phyloP scores from a whole-genome alignment of 2,329 filamentous ascomycete species.

The Colletotrichum eleusines region DNA sequence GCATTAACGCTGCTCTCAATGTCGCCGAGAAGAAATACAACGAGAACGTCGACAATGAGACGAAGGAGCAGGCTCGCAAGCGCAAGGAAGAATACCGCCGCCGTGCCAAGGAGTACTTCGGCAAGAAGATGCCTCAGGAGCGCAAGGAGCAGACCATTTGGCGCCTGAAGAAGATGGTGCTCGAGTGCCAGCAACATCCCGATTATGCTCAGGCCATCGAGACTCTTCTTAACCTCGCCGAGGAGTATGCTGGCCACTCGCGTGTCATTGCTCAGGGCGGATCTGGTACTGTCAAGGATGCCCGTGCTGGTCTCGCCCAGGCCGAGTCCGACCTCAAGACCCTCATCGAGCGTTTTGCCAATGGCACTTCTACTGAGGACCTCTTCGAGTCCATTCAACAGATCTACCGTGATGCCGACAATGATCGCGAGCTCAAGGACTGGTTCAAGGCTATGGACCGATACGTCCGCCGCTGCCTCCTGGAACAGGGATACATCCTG shows the following conservation, averaged over 20 bases:
- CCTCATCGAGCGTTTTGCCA: slow-evolving; percentile 94
- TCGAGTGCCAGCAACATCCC: slow-evolving; percentile 94
- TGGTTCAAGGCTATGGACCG: slow-evolving; percentile 87
- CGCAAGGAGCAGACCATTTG: slow-evolving; percentile 92
- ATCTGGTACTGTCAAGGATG: slow-evolving; percentile 77
- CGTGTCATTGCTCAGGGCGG: slow-evolving; percentile 73
- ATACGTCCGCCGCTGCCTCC: slow-evolving; percentile 85
- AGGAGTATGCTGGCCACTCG: slow-evolving; percentile 84
- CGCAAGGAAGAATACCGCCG: slow-evolving; percentile 58
- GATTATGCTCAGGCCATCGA: slow-evolving; percentile 95
- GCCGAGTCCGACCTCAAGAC: slow-evolving; percentile 88
- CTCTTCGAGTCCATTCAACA: slow-evolving; percentile 86
- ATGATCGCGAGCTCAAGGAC: slow-evolving; percentile 84
- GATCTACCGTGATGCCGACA: slow-evolving; percentile 89
- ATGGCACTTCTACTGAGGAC: slow-evolving; percentile 89
- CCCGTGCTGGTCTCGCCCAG: slow-evolving; percentile 73
- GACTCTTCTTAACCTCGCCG: slow-evolving; percentile 85
- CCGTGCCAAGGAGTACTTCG: slow-evolving; percentile 78
- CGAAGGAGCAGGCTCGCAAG: slow-evolving; percentile 61
- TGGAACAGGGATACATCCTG: slow-evolving; percentile 92
- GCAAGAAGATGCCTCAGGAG: slow-evolving; percentile 89
- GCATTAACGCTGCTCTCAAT: slow-evolving; percentile 57
- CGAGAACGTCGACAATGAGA: slow-evolving; percentile 75
- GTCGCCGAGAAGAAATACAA: slow-evolving; percentile 67
- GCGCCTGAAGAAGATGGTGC: slow-evolving; percentile 96